These are phyloP conservation scores for Backusella morwellensis DNA, from an alignment of 192 early-diverging fungal genomes.

Conservation along the genomic window DNA sequence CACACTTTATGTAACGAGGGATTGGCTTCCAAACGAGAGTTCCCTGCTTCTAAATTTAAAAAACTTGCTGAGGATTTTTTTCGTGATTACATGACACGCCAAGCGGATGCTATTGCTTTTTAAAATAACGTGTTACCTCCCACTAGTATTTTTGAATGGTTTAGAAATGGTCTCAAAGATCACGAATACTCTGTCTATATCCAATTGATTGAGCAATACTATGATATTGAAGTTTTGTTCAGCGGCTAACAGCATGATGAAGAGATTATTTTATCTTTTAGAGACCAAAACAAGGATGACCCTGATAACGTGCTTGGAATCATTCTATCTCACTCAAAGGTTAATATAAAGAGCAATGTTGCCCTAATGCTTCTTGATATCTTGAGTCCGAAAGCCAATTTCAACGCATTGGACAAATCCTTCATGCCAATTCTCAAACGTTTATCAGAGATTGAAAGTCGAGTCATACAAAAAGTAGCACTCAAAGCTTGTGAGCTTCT, in stretches of 20 bases:
- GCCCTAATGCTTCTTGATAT: slow-evolving; percentile 76
- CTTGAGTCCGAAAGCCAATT: slow-evolving; percentile 62
- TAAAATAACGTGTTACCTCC: slow-evolving; percentile 62
- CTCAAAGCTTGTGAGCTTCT: slow-evolving; percentile 91
- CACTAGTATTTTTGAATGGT: slow-evolving; percentile 60
- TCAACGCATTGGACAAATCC: slow-evolving; percentile 61
- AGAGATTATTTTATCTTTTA: slow-evolving; percentile 78
- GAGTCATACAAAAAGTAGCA: slow-evolving; percentile 80
- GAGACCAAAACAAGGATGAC: slow-evolving; percentile 82
- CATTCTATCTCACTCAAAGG: slow-evolving; percentile 81
- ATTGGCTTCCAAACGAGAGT: slow-evolving; percentile 43
- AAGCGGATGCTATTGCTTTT: slow-evolving; percentile 62
- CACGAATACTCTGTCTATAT: slow-evolving; percentile 74
- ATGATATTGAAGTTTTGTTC: slow-evolving; percentile 82
- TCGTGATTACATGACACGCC: slow-evolving; percentile 44
- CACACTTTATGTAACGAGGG: slow-evolving; percentile 48
- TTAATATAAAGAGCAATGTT: slow-evolving; percentile 71
- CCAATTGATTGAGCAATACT: slow-evolving; percentile 79
- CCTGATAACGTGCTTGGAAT: slow-evolving; percentile 64
- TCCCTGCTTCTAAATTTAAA: slow-evolving; percentile 71
- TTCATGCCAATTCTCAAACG: slow-evolving; percentile 77
- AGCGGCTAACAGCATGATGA: slow-evolving; percentile 69
- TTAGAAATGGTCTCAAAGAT: slow-evolving; percentile 68
- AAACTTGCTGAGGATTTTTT: slow-evolving; percentile 53
- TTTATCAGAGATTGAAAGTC: slow-evolving; percentile 72